These are phyloP conservation scores for Zygosaccharomyces pseudorouxii DNA, from an alignment of 805 yeast species.

Conservation along the genomic window DNA sequence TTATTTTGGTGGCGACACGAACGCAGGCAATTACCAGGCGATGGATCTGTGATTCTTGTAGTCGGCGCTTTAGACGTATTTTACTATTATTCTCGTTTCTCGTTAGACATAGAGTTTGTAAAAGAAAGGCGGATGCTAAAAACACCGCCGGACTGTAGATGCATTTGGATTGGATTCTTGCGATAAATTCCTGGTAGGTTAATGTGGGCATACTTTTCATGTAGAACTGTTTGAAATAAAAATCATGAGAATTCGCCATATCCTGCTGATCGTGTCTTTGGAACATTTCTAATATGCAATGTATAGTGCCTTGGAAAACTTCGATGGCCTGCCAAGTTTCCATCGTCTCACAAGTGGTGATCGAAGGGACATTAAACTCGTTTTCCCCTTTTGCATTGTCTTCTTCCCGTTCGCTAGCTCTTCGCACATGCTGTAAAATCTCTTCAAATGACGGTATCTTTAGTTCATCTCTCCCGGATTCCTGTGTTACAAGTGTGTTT, in stretches of 20 bases:
- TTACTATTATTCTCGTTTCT: slow-evolving; percentile 9
- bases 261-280: slow-evolving; percentile 3
- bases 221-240: slow-evolving; percentile 15
- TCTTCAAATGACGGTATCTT: background rate
- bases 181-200: slow-evolving; percentile 21
- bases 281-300: slow-evolving; percentile 13
- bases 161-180: slow-evolving; percentile 32
- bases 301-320: slow-evolving; percentile 19
- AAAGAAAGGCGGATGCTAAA: slow-evolving; percentile 24
- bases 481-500: background rate
- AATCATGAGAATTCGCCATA: background rate
- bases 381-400: background rate
- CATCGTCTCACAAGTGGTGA: background rate
- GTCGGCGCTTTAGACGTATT: slow-evolving; percentile 24
- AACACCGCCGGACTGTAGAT: slow-evolving; percentile 27
- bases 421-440: background rate
- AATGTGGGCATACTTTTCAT: slow-evolving; percentile 33
- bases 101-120: slow-evolving; percentile 22
- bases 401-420: background rate
- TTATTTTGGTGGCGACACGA: slow-evolving; percentile 43
- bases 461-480: background rate
- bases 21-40: slow-evolving; percentile 43
- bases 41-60: slow-evolving; percentile 38
- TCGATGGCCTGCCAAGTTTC: slow-evolving; percentile 11
- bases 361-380: background rate